Evolutionary conservation across 306 rosid genomes (phyloP).

Genomic region (Lablab purpureus): DNA sequence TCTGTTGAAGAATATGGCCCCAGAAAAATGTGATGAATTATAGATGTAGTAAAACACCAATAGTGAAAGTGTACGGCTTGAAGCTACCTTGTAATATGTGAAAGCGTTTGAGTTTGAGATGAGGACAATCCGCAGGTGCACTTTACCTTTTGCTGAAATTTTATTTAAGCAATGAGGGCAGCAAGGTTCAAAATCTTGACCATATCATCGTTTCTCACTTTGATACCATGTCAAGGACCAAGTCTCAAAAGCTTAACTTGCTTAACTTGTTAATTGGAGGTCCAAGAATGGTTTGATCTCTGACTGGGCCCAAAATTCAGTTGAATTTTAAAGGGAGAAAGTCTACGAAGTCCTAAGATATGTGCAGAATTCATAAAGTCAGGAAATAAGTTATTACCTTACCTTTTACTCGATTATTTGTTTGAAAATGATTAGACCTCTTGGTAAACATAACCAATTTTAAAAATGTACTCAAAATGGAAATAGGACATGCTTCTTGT

Average conservation of each 20-base stretch:
- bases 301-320: conserved; percentile 1
- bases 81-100: background rate
- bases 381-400: background rate
- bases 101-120: background rate
- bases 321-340: background rate
- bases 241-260: background rate
- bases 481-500: background rate
- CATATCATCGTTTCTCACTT: background rate
- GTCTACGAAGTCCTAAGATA: background rate
- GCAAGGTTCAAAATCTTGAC: background rate
- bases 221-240: background rate
- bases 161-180: background rate
- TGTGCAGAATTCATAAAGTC: background rate
- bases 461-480: conserved; percentile 1
- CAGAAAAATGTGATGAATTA: background rate
- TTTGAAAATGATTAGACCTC: conserved; percentile 1
- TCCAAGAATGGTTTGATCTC: background rate
- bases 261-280: background rate
- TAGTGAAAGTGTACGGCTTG: background rate
- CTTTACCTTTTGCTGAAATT: background rate
- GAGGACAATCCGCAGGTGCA: background rate
- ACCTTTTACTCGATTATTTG: background rate
- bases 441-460: background rate
- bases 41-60: background rate
- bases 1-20: background rate